A percentile compares a stretch with the other conserved stretches of the same genome.
These are phyloP conservation scores for Pascua sp. DNA, from an alignment of 1,284 basidiomycete genomes.

Conservation along the genomic window DNA sequence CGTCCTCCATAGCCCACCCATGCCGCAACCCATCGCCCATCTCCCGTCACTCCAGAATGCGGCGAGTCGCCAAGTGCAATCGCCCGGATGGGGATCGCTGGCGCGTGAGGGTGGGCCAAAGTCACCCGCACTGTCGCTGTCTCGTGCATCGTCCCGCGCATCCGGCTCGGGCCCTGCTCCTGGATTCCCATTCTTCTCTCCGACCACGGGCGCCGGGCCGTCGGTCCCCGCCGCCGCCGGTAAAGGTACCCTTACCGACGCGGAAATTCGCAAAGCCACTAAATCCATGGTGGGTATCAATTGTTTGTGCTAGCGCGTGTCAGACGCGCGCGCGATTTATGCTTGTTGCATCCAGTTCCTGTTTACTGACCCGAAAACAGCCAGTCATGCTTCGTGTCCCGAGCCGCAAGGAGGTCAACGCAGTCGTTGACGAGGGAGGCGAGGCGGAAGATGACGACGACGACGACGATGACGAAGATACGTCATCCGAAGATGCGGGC, in stretches of 20 bases:
- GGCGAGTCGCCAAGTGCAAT: constrained; percentile 2
- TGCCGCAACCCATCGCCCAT: constrained; percentile 48
- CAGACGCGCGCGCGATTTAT: too few relatives aligned
- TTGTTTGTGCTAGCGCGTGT: background rate
- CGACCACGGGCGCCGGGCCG: constrained; percentile 6
- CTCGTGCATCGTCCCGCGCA: constrained; percentile 6
- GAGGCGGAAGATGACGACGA: constrained; percentile 20
- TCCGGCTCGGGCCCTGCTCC: constrained; percentile 12
- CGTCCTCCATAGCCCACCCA: constrained; percentile 44
- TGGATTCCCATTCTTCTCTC: constrained; percentile 30
- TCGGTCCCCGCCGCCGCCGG: constrained; percentile 18
- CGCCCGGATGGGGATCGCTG: constrained; percentile 37
- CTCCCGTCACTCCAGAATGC: constrained; percentile 32
- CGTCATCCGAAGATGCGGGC: background rate
- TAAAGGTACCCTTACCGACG: constrained; percentile 24
- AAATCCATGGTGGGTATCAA: constrained; percentile 42
- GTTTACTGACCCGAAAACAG: constrained; percentile 15
- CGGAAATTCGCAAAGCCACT: constrained; percentile 41
- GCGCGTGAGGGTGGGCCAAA: constrained; percentile 35
- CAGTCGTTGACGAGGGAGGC: constrained; percentile 40
- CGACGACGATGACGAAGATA: constrained; percentile 13
- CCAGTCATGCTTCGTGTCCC: constrained; percentile 40
- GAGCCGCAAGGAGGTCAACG: constrained; percentile 8
- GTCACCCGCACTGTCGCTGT: constrained; percentile 21
- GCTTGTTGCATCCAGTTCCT: too few relatives aligned